Conservation (phyloP, 2,329 filamentous ascomycete genomes). For the Botrytis medusae region DNA sequence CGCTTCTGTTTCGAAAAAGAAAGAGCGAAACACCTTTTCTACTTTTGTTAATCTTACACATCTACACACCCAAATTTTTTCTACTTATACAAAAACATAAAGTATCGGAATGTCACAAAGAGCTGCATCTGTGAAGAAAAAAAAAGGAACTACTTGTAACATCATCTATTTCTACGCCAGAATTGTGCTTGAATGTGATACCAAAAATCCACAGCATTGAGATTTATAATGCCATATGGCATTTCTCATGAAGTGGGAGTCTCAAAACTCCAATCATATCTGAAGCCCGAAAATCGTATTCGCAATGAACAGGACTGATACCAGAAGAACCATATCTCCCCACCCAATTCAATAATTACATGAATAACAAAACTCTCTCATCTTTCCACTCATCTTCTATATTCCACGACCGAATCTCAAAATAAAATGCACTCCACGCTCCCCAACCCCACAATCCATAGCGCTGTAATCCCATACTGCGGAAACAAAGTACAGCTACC, state of each 20-base stretch:
- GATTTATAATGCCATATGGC: neutral
- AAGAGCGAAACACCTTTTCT: neutral
- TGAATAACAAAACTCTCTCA: no score
- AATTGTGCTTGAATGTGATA: neutral
- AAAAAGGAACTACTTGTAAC: no score
- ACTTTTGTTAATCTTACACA: neutral
- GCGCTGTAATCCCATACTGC: neutral
- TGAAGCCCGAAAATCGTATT: neutral
- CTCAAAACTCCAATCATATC: neutral
- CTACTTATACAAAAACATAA: neutral
- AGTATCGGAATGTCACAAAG: neutral
- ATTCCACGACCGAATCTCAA: neutral
- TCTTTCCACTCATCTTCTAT: neutral
- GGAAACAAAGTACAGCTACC: no score
- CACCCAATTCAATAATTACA: no score
- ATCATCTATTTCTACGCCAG: rapidly evolving
- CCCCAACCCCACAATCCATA: neutral
- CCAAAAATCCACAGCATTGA: neutral
- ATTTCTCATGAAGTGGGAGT: neutral
- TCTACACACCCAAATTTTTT: neutral
- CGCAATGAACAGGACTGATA: rapidly evolving
- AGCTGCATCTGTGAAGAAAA: no score
- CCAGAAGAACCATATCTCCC: neutral
- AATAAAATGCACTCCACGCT: neutral
- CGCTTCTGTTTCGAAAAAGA: neutral